A percentile compares a stretch with the other conserved stretches of the same genome.
phyloP scores from a whole-genome alignment of 768 basidiomycete species.

The Tylopilus felleus region DNA sequence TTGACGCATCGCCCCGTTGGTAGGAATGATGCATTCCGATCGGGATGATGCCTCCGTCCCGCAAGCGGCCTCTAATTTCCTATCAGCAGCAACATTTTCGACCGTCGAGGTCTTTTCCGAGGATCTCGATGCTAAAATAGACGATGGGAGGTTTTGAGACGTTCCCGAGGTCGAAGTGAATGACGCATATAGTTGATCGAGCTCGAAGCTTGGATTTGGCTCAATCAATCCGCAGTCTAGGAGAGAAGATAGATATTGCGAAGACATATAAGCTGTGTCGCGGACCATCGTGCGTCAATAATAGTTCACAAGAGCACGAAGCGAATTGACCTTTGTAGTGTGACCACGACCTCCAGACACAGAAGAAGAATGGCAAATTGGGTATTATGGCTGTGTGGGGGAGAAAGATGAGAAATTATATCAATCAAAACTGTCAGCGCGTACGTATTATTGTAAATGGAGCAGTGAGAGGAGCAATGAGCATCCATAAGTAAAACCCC shows the following conservation, averaged over 20 bases:
- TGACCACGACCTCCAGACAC: constrained; percentile 80
- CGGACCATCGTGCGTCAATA: background rate
- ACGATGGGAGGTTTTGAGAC: constrained; percentile 7
- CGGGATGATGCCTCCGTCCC: constrained; percentile 1
- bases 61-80: background rate
- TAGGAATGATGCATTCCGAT: constrained; percentile 42
- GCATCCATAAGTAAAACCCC: constrained; percentile 65
- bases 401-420: constrained; percentile 1
- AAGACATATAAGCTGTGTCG: constrained; percentile 60
- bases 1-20: constrained; percentile 49
- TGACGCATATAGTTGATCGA: constrained; percentile 55
- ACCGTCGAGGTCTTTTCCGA: constrained; percentile 5
- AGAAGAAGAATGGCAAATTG: constrained; percentile 84
- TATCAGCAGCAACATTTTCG: background rate
- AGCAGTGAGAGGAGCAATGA: constrained; percentile 66
- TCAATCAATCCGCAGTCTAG: constrained; percentile 53
- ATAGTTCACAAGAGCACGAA: background rate
- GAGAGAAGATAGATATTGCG: constrained; percentile 62
- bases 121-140: constrained; percentile 5
- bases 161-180: constrained; percentile 20
- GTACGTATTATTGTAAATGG: constrained; percentile 75
- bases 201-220: constrained; percentile 48
- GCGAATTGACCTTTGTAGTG: constrained; percentile 64
- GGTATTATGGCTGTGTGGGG: constrained; percentile 64
- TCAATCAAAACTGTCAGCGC: constrained; percentile 25